phyloP scores from a whole-genome alignment of 2,329 filamentous ascomycete genomes.

The Cercospora janseana region DNA sequence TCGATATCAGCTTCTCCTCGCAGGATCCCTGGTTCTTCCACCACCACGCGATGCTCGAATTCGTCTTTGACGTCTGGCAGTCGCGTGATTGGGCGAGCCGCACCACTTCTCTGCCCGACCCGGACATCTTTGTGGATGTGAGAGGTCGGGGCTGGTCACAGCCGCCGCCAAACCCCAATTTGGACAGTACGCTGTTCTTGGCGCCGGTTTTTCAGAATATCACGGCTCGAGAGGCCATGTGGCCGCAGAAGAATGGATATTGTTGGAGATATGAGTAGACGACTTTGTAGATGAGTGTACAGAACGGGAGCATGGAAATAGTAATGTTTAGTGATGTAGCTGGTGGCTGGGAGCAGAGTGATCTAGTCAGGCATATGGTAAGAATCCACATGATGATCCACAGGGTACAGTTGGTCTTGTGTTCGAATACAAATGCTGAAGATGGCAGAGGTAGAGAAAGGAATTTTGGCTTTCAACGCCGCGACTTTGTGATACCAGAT shows the following conservation, averaged over 20 bases:
- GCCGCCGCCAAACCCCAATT: slow-evolving; percentile 5
- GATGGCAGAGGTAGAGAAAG: too few relatives aligned
- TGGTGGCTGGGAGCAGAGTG: too few relatives aligned
- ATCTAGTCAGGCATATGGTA: too few relatives aligned
- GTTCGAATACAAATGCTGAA: too few relatives aligned
- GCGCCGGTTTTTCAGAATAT: slow-evolving; percentile 17
- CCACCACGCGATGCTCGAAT: slow-evolving; percentile 49
- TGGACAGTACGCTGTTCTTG: slow-evolving; percentile 17
- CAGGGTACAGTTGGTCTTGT: too few relatives aligned
- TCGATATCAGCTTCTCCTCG: slow-evolving; percentile 37
- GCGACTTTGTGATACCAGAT: too few relatives aligned
- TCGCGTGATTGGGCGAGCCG: slow-evolving; percentile 36
- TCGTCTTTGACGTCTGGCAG: slow-evolving; percentile 51
- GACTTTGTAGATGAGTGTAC: too few relatives aligned
- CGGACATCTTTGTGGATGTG: slow-evolving; percentile 9
- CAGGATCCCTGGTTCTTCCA: slow-evolving; percentile 49
- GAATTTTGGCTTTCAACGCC: too few relatives aligned
- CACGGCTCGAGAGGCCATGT: slow-evolving; percentile 18
- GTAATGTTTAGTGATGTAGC: too few relatives aligned
- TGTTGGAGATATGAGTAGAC: slow-evolving; percentile 22
- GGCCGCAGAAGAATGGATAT: slow-evolving; percentile 16
- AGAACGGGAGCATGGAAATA: too few relatives aligned
- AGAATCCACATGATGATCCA: too few relatives aligned
- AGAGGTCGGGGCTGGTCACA: slow-evolving; percentile 10
- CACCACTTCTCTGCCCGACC: slow-evolving; percentile 13